Evolutionary conservation across 176 grass and related monocot genomes (phyloP), one percentile per base, ranked within the genome.

Genomic region (Puya raimondii): DNA sequence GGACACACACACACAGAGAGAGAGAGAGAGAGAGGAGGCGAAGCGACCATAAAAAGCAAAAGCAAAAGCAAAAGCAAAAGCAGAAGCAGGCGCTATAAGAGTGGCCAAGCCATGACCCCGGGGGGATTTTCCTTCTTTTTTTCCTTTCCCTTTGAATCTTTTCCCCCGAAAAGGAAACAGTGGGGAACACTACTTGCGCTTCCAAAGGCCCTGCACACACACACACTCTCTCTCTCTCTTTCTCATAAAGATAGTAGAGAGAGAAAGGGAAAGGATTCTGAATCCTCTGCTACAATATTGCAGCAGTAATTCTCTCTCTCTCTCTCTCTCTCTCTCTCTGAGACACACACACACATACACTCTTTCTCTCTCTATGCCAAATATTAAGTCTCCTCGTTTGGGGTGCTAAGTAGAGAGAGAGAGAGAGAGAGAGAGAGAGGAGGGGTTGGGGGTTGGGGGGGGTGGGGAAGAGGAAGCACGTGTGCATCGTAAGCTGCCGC

Each of bases 81-180:
- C 25, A 26, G n/a, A n/a, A n/a, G 25, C 47, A 27, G 29, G 15
- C 25, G 25, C 16, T 42, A 42, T 12, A n/a, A 48, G 26, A 67
- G 15, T 13, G 12, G 15, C 20, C 12, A 9, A 67, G 11, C 15
- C 9, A 67, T 27, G n/a, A 21, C 13, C 22, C 56, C 9, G 56
- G 56, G 10, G 15, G 25, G 25, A 26, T 26, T 26, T 26, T 2
- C 25, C 25, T 23, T 23, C 23, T 23, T 18, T 58, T n/a, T n/a
- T 58, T 58, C 18, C 18, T n/a, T 23, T 12, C n/a, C 9, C 56
- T 61, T 20, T 61, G 33, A 42, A 42, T 84, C 78, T 78, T 76
- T 66, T 83, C 61, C 66, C 80, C 52, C 64, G 53, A 76, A 91
- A 85, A 86, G 88, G 64, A 78, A 86, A 86, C 80, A 72, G 74